These are phyloP conservation scores for Colletotrichum gigasporum DNA, from an alignment of 2,329 filamentous ascomycete species.

Conservation along the genomic window DNA sequence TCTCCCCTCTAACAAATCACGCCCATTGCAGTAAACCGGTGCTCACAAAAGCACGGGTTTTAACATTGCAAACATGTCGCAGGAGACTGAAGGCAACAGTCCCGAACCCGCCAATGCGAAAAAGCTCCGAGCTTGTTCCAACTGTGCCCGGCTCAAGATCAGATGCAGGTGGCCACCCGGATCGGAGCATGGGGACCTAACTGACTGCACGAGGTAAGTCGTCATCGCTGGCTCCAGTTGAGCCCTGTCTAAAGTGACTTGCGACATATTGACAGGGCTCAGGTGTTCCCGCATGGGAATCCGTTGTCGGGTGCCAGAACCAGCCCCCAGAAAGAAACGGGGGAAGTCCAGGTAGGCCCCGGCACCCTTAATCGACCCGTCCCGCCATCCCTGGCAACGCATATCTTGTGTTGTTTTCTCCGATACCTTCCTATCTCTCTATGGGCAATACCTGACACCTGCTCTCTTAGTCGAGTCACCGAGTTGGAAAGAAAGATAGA, in stretches of 20 bases:
- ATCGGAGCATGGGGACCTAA: constrained; percentile 30
- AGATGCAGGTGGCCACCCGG: constrained; percentile 45
- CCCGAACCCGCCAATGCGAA: neutral
- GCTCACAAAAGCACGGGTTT: too few species aligned
- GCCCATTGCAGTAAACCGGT: neutral
- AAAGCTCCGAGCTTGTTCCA: constrained; percentile 44
- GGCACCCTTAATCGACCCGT: too few species aligned
- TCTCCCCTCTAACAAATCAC: neutral
- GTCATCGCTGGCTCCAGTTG: neutral
- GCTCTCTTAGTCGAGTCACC: constrained; percentile 43
- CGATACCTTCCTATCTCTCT: neutral
- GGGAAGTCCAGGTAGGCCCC: constrained; percentile 48
- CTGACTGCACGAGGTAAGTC: constrained; percentile 40
- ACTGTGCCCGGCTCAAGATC: constrained; percentile 47
- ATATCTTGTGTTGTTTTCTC: too few species aligned
- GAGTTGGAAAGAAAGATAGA: constrained; percentile 51
- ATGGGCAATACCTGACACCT: neutral
- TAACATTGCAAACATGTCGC: neutral
- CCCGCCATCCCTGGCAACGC: neutral
- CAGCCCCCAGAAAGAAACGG: constrained; percentile 44
- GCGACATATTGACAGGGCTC: neutral
- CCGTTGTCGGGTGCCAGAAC: constrained; percentile 44
- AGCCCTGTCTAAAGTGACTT: neutral
- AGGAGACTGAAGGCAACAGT: neutral
- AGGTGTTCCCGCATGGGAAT: constrained; percentile 47